Conservation (phyloP, 2,329 filamentous ascomycete species). For the Colletotrichum noveboracense region DNA sequence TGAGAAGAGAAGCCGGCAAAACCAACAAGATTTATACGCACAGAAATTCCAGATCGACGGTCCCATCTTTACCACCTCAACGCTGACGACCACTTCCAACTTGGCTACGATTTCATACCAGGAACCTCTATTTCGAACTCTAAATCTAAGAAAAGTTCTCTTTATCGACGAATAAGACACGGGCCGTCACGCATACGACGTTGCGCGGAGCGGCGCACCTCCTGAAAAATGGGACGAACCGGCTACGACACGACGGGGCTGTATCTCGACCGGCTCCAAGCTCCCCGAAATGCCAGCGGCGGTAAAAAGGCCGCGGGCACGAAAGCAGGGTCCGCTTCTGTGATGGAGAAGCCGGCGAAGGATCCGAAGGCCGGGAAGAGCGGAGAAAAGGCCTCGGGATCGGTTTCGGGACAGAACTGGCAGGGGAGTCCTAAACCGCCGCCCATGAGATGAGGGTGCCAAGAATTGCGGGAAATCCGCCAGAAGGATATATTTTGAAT, state of each 20-base stretch:
- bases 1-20: slow-evolving; percentile 1
- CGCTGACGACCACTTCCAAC: not conserved
- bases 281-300: not conserved
- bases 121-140: not conserved
- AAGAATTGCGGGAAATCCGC: not conserved
- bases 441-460: not conserved
- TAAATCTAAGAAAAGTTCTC: accelerated
- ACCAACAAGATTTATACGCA: not conserved
- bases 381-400: not conserved
- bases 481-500: not conserved
- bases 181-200: not conserved
- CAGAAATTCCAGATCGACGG: not conserved
- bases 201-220: not conserved
- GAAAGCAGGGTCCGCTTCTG: not conserved
- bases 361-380: not conserved
- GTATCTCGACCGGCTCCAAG: not conserved
- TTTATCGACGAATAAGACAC: not conserved
- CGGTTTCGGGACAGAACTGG: not conserved
- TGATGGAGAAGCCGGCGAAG: not conserved
- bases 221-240: slow-evolving; percentile 14
- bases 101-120: not conserved
- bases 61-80: not conserved
- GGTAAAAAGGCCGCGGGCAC: not conserved
- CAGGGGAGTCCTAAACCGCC: not conserved
- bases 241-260: slow-evolving; percentile 17